A percentile compares a stretch with the other conserved stretches of the same genome.
These are phyloP conservation scores for Sabuloglossum arenarium DNA, from an alignment of 495 filamentous ascomycete species.

Conservation along the genomic window DNA sequence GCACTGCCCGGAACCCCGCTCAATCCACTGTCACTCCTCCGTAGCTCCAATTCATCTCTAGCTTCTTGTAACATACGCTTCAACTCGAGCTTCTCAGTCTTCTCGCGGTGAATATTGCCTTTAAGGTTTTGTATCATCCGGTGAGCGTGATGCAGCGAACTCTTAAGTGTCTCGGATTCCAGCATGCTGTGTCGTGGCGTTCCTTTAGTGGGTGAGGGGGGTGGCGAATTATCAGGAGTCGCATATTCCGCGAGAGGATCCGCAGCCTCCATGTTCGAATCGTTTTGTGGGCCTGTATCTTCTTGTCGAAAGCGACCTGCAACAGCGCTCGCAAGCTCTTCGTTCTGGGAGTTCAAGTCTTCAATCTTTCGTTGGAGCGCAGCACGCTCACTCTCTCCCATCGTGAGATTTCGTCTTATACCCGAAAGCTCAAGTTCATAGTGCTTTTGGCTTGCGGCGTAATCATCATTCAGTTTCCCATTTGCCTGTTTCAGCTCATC, in stretches of 20 bases:
- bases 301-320: slow-evolving; percentile 47
- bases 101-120: slow-evolving; percentile 86
- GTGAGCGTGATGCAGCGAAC: slow-evolving; percentile 82
- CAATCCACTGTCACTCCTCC: slow-evolving; percentile 35
- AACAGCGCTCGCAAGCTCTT: slow-evolving; percentile 65
- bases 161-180: slow-evolving; percentile 86
- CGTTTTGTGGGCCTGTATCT: slow-evolving; percentile 29
- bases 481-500: slow-evolving; percentile 69
- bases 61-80: slow-evolving; percentile 92
- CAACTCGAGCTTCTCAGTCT: slow-evolving; percentile 90
- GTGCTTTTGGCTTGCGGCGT: slow-evolving; percentile 49
- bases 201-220: slow-evolving; percentile 72
- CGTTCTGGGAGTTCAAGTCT: slow-evolving; percentile 68
- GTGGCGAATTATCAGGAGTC: slow-evolving; percentile 79
- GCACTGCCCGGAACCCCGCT: slow-evolving; percentile 22
- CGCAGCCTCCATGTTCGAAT: slow-evolving; percentile 38
- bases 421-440: slow-evolving; percentile 72
- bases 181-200: slow-evolving; percentile 76
- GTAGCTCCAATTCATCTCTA: slow-evolving; percentile 72
- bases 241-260: slow-evolving; percentile 42
- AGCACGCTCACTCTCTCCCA: slow-evolving; percentile 51
- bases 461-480: slow-evolving; percentile 61
- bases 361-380: slow-evolving; percentile 63
- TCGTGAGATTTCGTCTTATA: slow-evolving; percentile 50
- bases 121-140: slow-evolving; percentile 89